Base-by-base conservation (phyloP, 1,284 basidiomycete species). In the Xerocomus amazonicus region DNA sequence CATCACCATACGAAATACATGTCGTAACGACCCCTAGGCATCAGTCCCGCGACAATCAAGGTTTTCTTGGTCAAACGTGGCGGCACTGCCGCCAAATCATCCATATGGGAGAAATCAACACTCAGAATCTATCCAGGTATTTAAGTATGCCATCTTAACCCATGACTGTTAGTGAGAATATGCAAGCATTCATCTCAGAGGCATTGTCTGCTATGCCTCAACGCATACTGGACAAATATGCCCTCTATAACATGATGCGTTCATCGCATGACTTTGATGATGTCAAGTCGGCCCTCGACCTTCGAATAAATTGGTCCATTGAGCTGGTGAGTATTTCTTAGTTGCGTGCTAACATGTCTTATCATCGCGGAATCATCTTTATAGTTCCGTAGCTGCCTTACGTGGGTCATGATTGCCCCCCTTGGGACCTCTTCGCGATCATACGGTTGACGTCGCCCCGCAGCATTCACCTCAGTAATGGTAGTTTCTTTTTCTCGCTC, bases 331-430 rank as follows among this genome's bases (percentile, higher is more conserved):
- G 63, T 17, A 33, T 8, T 4, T 9, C 43, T 29, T 3, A 14
- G 14, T 27, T 13, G 17, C 29, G 2, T 3, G 9, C 10, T 26
- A 10, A 34, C 27, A 9, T 9, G 1, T 31, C 52, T 57, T 16
- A 29, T 23, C 19, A 23, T 23, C 19, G 19, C 33, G 13, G 14
- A 4, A 33, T 9, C 38, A 8, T 3, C 28, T 47, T 57, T 4
- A 16, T 17, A 66, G 63, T 63, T 61, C 28, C 63, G 58, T 8
- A 62, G 49, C n/a, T 56, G 51, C 17, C 52, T 63, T 39, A 37
- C 56, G 64, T 63, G 52, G 3, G 62, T 8, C 4, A 3, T n/a
- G 5, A n/a, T 27, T 2, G 1, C 34, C 39, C 26, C 19, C 14
- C 19, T 12, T 6, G 29, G 16, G 19, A 23, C 19, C 19, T 4